Percentiles rank a stretch among this genome's conserved stretches.
Conservation (phyloP, 1,284 basidiomycete genomes). For the Trametes polyzona region DNA sequence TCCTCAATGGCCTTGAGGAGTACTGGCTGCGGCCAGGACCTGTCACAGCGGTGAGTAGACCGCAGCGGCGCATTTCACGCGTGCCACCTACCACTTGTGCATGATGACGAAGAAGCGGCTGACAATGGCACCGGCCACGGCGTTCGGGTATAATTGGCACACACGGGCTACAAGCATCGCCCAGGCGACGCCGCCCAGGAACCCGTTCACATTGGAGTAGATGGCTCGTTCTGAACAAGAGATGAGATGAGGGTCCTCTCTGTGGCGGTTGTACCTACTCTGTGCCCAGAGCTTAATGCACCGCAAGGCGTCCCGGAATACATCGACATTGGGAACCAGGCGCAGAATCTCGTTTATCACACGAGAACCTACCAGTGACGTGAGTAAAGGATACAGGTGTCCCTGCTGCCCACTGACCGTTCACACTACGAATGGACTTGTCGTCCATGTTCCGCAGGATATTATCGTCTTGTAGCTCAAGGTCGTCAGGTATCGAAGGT, state of each 20-base stretch:
- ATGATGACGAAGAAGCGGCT: constrained; percentile 97
- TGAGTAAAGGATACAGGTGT: background rate
- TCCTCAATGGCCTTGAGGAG: constrained; percentile 96
- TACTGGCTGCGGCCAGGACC: constrained; percentile 98
- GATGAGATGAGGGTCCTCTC: constrained; percentile 15
- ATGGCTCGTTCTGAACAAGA: constrained; percentile 79
- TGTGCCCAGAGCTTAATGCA: constrained; percentile 99
- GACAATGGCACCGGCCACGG: constrained; percentile 92
- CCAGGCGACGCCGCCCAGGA: constrained; percentile 98
- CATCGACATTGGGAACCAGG: constrained; percentile 92
- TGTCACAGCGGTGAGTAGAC: constrained; percentile 37
- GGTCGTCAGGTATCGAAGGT: constrained; percentile 89
- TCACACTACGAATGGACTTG: constrained; percentile 91
- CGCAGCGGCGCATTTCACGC: background rate
- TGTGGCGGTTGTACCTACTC: constrained; percentile 54
- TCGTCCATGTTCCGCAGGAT: constrained; percentile 95
- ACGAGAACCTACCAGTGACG: constrained; percentile 70
- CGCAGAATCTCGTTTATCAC: constrained; percentile 97
- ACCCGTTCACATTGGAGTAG: constrained; percentile 99
- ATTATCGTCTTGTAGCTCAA: constrained; percentile 91
- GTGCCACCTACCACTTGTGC: constrained; percentile 80
- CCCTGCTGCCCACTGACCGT: constrained; percentile 56
- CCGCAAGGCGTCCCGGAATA: constrained; percentile 92
- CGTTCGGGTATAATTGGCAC: constrained; percentile 97
- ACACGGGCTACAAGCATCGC: constrained; percentile 97